These are phyloP conservation scores for Fusarium domesticum DNA, from an alignment of 2,329 filamentous ascomycete species.

Conservation along the genomic window DNA sequence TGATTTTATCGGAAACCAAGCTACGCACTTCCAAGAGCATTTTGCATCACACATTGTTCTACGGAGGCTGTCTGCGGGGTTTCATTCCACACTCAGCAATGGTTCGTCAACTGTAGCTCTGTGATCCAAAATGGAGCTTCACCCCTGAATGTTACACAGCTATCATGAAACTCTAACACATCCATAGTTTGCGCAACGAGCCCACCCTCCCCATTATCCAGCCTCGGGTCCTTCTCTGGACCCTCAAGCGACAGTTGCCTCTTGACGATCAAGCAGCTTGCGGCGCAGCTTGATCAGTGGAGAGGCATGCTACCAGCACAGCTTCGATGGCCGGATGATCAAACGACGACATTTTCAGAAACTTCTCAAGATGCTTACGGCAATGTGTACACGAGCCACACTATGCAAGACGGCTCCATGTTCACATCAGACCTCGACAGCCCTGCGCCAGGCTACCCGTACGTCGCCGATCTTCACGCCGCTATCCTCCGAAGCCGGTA, in stretches of 20 bases:
- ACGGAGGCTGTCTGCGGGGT: slow-evolving; percentile 49
- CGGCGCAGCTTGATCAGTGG: slow-evolving; percentile 56
- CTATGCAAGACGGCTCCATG: slow-evolving; percentile 20
- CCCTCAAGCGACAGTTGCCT: slow-evolving; percentile 12
- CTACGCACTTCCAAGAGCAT: slow-evolving; percentile 55
- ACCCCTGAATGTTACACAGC: neutral
- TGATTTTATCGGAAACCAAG: slow-evolving; percentile 47
- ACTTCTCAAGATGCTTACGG: slow-evolving; percentile 17
- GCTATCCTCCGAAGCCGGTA: slow-evolving; percentile 57
- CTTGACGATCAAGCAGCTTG: slow-evolving; percentile 48
- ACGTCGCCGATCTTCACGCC: slow-evolving; percentile 54
- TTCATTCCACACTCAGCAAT: slow-evolving; percentile 51
- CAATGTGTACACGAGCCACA: slow-evolving; percentile 19
- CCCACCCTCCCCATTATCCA: slow-evolving; percentile 12
- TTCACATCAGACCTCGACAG: slow-evolving; percentile 25
- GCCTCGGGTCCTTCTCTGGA: slow-evolving; percentile 15
- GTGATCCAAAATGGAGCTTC: neutral
- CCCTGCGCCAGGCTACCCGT: slow-evolving; percentile 41
- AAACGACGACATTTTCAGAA: slow-evolving; percentile 33
- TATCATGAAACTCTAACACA: neutral
- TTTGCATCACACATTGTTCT: slow-evolving; percentile 60
- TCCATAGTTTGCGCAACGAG: slow-evolving; percentile 20
- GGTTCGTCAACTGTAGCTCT: slow-evolving; percentile 40
- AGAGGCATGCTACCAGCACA: slow-evolving; percentile 51
- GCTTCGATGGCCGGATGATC: slow-evolving; percentile 57